phyloP scores from a whole-genome alignment of 495 filamentous ascomycete genomes.

The Cenococcum geophilum region DNA sequence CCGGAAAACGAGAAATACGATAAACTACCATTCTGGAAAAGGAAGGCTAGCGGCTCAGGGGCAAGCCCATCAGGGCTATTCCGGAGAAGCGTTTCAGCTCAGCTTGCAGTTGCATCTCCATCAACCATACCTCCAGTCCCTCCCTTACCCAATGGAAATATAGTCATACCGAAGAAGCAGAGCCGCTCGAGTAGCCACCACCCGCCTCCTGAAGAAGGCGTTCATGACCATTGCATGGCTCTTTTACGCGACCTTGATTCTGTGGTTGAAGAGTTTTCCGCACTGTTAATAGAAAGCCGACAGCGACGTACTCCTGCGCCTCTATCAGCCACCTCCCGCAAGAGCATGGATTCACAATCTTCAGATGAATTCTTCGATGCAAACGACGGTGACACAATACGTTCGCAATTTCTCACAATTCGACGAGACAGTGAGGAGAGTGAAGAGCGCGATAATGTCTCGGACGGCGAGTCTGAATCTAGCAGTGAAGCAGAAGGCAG shows the following conservation, averaged over 20 bases:
- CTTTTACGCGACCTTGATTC: constrained; percentile 75
- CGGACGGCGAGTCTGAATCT: constrained; percentile 56
- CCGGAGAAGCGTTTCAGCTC: constrained; percentile 46
- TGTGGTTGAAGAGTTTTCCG: constrained; percentile 74
- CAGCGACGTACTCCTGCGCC: constrained; percentile 58
- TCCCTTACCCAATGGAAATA: constrained; percentile 36
- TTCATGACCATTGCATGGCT: constrained; percentile 73
- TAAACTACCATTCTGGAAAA: constrained; percentile 77
- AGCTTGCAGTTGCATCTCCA: constrained; percentile 55
- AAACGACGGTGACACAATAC: constrained; percentile 54
- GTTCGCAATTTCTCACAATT: constrained; percentile 70
- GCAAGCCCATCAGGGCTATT: constrained; percentile 40
- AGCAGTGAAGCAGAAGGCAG: constrained; percentile 50
- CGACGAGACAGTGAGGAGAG: constrained; percentile 55
- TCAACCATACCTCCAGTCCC: constrained; percentile 34
- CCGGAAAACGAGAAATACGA: constrained; percentile 38
- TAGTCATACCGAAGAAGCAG: constrained; percentile 39
- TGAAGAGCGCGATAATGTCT: constrained; percentile 37
- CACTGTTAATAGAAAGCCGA: constrained; percentile 68
- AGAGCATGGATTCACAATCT: constrained; percentile 69
- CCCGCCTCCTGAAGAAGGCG: constrained; percentile 48
- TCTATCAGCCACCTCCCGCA: constrained; percentile 51
- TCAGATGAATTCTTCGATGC: constrained; percentile 95
- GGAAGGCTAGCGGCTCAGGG: constrained; percentile 58
- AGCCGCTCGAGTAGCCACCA: constrained; percentile 14